Evolutionary conservation across 768 basidiomycete genomes (phyloP).

Genomic region (Boletus vermiculosoides): DNA sequence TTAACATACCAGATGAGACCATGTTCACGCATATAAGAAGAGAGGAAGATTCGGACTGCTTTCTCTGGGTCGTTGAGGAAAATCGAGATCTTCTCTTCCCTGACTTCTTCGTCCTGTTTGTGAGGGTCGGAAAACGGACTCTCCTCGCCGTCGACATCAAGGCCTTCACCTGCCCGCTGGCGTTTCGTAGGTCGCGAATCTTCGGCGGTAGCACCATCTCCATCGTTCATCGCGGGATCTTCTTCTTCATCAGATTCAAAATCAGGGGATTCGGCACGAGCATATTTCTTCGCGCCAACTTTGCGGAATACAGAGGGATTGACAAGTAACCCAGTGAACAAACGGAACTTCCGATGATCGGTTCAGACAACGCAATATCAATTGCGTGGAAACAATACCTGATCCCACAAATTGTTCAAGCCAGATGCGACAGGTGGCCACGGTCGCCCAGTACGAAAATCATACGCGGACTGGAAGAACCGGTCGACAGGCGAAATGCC

Average conservation of each 20-base stretch:
- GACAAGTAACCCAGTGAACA: constrained; percentile 58
- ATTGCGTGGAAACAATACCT: constrained; percentile 39
- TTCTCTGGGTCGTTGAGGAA: constrained; percentile 67
- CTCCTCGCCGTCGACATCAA: constrained; percentile 29
- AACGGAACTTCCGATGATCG: constrained; percentile 46
- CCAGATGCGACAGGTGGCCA: constrained; percentile 37
- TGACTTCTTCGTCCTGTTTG: constrained; percentile 32
- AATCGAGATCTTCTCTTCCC: constrained; percentile 43
- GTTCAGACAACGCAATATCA: constrained; percentile 4
- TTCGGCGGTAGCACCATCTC: background rate
- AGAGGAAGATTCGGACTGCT: constrained; percentile 62
- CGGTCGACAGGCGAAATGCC: constrained; percentile 48
- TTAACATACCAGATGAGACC: constrained; percentile 65
- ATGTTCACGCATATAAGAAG: constrained; percentile 63
- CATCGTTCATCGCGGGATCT: constrained; percentile 11
- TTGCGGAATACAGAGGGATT: constrained; percentile 41
- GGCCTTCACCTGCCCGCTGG: constrained; percentile 17
- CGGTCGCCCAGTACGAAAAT: constrained; percentile 48
- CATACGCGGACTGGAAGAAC: constrained; percentile 54
- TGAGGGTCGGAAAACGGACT: constrained; percentile 36
- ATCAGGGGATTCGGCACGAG: constrained; percentile 35
- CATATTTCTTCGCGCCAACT: constrained; percentile 27
- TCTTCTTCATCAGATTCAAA: constrained; percentile 34
- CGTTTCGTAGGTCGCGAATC: constrained; percentile 25
- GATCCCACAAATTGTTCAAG: constrained; percentile 57